Evolutionary conservation across 805 yeast species (phyloP), one percentile per base, ranked within the genome.

Genomic region (Metschnikowia peoriensis): DNA sequence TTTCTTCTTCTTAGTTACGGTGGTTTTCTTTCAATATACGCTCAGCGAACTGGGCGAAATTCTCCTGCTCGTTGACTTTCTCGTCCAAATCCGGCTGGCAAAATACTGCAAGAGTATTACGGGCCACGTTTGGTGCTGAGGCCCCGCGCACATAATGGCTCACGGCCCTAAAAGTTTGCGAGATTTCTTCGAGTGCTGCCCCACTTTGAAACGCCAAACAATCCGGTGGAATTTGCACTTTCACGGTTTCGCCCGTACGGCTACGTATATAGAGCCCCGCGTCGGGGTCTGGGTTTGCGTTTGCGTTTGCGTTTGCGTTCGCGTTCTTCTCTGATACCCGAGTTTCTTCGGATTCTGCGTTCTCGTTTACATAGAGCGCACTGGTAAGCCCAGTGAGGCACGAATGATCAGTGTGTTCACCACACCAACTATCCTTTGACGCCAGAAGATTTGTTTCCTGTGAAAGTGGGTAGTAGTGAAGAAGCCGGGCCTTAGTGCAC

Each of bases 131-230:
- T 22, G 72, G 63, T 42, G 63, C 9, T 34, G 51, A 47, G 6
- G 80, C 67, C 3, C 82, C 83, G 53, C 69, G 73, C 15, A 82
- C 86, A 50, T 71, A 77, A 60, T 83, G 86, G 3, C 85, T 79
- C 27, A 83, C 86, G 3, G 85, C 86, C 58, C 73, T 78, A 64
- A 83, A 81, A 29, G 66, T 65, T n/a, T 64, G 55, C 0, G 84
- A 76, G 15, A 82, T 75, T 46, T 75, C 80, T 58, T 81, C 77
- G 29, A 83, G 66, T 1, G 85, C 80, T 7, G 80, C 70, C 1
- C 88, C 88, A 1, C 85, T 80, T 60, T 83, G 86, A 62, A 83
- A 83, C 1, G 85, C 86, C 27, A 83, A 60, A 58, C 84, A 79
- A 54, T 82, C 80, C 6, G 60, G 55, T 0, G 87, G 86, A 35